A percentile compares a stretch with the other conserved stretches of the same genome.
These are phyloP conservation scores for Lachancea kluyveri DNA, from an alignment of 805 yeast species.

Conservation along the genomic window DNA sequence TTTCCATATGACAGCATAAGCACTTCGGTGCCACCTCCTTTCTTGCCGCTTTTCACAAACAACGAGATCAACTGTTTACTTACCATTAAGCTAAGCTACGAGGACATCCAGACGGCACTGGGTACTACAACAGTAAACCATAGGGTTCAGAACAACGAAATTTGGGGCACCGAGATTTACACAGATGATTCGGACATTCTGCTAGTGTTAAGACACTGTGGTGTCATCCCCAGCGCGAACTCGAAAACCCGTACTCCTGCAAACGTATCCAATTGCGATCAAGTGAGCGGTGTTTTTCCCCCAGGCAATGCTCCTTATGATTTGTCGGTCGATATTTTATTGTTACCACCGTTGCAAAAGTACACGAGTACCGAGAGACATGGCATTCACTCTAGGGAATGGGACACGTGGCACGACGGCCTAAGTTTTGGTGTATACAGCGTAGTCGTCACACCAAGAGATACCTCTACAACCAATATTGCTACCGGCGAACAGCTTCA, in stretches of 20 bases:
- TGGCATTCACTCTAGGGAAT: constrained; percentile 68
- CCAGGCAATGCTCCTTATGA: constrained; percentile 20
- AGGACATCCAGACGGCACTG: constrained; percentile 19
- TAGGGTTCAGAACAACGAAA: constrained; percentile 41
- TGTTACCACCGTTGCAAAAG: constrained; percentile 61
- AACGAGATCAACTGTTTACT: constrained; percentile 19
- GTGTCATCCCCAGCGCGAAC: constrained; percentile 40
- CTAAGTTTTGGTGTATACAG: constrained; percentile 57
- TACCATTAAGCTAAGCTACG: constrained; percentile 17
- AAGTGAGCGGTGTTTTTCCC: constrained; percentile 26
- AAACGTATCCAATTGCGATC: constrained; percentile 29
- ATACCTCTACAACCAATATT: constrained; percentile 4
- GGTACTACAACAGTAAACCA: constrained; percentile 35
- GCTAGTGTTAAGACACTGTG: constrained; percentile 68
- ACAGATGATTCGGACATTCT: constrained; percentile 91
- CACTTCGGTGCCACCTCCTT: constrained; percentile 19
- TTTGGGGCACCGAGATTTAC: constrained; percentile 93
- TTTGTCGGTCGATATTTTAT: constrained; percentile 29
- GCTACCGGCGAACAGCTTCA: constrained; percentile 2
- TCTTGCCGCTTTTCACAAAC: constrained; percentile 19
- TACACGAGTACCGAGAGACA: constrained; percentile 64
- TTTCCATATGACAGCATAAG: constrained; percentile 9
- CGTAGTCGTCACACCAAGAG: constrained; percentile 27
- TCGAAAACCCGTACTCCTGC: constrained; percentile 35
- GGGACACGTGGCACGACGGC: constrained; percentile 77